Conservation (phyloP, 106 monocot genomes). For the Amphibolis antarctica region DNA sequence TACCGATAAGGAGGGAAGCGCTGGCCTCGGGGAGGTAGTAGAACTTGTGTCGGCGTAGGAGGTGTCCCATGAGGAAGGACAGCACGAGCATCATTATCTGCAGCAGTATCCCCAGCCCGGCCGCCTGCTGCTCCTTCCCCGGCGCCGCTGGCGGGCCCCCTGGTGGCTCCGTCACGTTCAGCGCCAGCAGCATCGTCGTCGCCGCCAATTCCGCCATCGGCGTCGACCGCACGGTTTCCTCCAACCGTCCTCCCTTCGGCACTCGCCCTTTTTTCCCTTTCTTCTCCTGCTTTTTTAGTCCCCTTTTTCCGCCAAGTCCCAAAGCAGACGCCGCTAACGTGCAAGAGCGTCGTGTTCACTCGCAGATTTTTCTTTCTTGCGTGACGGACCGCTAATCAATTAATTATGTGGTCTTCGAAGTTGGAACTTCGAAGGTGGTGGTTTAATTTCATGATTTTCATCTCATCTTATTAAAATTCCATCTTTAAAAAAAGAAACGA, state of each 20-base stretch:
- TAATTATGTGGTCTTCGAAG: no score
- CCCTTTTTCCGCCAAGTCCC: no score
- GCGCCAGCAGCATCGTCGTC: constrained; percentile 9
- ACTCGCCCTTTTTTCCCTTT: no score
- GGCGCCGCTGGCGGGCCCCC: constrained; percentile 12
- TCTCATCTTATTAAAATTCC: no score
- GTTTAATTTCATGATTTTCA: no score
- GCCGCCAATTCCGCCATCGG: neutral
- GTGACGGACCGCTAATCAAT: no score
- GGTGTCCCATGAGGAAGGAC: constrained; percentile 74
- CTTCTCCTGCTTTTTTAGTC: no score
- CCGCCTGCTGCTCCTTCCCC: constrained; percentile 92
- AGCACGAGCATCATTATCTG: constrained; percentile 98
- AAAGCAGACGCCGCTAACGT: no score
- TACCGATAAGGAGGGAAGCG: constrained; percentile 88
- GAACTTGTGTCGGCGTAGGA: constrained; percentile 72
- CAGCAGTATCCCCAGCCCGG: constrained; percentile 76
- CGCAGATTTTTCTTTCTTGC: no score
- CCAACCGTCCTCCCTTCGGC: neutral
- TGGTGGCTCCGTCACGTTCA: constrained; percentile 36
- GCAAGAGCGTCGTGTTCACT: no score
- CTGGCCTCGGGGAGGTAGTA: constrained; percentile 95
- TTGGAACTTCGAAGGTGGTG: no score
- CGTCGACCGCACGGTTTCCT: neutral
- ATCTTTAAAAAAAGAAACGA: no score